Percentiles rank a stretch among this genome's conserved stretches.
Evolutionary conservation across 2,329 filamentous ascomycete genomes (phyloP).

Genomic region (Hypocrella siamensis): DNA sequence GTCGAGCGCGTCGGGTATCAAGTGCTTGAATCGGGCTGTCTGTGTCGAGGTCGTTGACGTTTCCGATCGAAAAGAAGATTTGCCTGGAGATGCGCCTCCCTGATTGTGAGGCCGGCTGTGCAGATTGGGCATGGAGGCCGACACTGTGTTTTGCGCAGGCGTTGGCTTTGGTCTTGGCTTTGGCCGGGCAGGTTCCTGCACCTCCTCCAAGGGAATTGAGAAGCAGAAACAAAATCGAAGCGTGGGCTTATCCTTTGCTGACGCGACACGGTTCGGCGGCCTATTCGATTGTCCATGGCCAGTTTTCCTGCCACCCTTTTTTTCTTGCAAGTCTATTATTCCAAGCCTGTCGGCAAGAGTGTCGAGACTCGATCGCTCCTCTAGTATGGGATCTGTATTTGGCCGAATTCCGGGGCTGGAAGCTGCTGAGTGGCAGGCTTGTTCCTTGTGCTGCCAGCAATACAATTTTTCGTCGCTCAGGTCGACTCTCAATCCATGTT

Average conservation of each 20-base stretch:
- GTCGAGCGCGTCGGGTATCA: slow-evolving; percentile 54
- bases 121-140: slow-evolving; percentile 8
- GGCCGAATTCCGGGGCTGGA: slow-evolving; percentile 28
- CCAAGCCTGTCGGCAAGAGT: slow-evolving; percentile 70
- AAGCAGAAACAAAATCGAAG: slow-evolving; percentile 37
- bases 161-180: slow-evolving; percentile 25
- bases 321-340: slow-evolving; percentile 46
- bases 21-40: slow-evolving; percentile 17
- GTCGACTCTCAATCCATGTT: slow-evolving; percentile 21
- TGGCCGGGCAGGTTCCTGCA: slow-evolving; percentile 16
- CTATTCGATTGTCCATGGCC: slow-evolving; percentile 9
- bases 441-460: slow-evolving; percentile 93
- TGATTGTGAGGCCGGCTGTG: neutral
- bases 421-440: slow-evolving; percentile 40
- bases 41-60: slow-evolving; percentile 17
- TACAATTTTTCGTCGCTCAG: slow-evolving; percentile 49
- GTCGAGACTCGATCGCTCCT: slow-evolving; percentile 65
- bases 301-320: slow-evolving; percentile 9
- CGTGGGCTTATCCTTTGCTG: slow-evolving; percentile 11
- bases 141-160: slow-evolving; percentile 23
- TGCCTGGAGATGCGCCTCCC: slow-evolving; percentile 16
- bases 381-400: slow-evolving; percentile 36
- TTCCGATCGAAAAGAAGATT: slow-evolving; percentile 13
- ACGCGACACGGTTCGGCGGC: slow-evolving; percentile 6
- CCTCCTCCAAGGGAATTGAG: slow-evolving; percentile 28